Evolutionary conservation across 1,284 basidiomycete genomes (phyloP).

Genomic region (Mycena citricolor): DNA sequence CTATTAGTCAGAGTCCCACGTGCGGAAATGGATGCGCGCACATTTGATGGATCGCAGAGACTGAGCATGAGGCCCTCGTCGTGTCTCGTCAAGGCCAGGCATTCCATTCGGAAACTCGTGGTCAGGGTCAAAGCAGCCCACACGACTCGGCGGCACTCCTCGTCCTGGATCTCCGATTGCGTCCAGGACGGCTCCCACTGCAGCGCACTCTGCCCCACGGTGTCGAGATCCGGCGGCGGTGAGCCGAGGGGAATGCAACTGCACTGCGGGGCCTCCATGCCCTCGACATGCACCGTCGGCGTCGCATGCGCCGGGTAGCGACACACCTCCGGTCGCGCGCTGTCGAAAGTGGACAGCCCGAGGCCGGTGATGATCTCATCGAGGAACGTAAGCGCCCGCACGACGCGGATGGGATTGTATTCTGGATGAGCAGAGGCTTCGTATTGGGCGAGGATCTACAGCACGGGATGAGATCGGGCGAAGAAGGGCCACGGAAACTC

Average conservation of each 20-base stretch:
- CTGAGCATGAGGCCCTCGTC: slow-evolving; percentile 49
- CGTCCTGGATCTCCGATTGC: slow-evolving; percentile 52
- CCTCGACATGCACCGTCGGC: slow-evolving; percentile 40
- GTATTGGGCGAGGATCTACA: slow-evolving; percentile 69
- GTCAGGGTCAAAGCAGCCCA: slow-evolving; percentile 71
- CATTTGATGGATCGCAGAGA: slow-evolving; percentile 64
- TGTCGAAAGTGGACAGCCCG: slow-evolving; percentile 56
- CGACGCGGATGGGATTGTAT: slow-evolving; percentile 52
- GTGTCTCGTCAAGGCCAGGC: slow-evolving; percentile 47
- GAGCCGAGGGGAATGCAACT: slow-evolving; percentile 14
- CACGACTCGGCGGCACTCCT: slow-evolving; percentile 69
- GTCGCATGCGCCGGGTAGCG: slow-evolving; percentile 48
- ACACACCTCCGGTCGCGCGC: slow-evolving; percentile 50
- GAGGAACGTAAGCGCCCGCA: slow-evolving; percentile 51
- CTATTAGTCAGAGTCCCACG: slow-evolving; percentile 36
- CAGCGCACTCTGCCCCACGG: slow-evolving; percentile 30
- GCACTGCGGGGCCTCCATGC: neutral
- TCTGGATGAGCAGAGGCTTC: slow-evolving; percentile 71
- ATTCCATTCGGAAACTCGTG: slow-evolving; percentile 63
- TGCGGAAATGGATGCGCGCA: slow-evolving; percentile 37
- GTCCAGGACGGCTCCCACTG: slow-evolving; percentile 64
- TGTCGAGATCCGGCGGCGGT: slow-evolving; percentile 12
- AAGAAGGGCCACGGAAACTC: slow-evolving; percentile 3
- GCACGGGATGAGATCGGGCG: slow-evolving; percentile 12
- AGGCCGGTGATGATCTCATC: slow-evolving; percentile 62